A percentile compares a stretch with the other conserved stretches of the same genome.
phyloP scores from a whole-genome alignment of 805 yeast species.

The Saturnispora zaruensis region DNA sequence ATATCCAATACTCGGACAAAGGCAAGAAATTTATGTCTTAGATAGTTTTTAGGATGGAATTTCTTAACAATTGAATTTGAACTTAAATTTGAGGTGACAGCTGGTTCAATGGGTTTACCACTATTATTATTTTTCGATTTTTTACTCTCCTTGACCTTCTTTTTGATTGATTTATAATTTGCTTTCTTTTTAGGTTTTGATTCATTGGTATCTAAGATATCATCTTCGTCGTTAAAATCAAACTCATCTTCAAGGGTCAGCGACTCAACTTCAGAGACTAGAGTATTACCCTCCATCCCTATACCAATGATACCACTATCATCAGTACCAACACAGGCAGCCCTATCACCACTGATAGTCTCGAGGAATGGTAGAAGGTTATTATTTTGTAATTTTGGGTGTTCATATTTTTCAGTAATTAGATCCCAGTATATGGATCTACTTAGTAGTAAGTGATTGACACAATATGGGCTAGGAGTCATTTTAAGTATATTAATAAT shows the following conservation, averaged over 20 bases:
- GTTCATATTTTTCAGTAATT: constrained; percentile 54
- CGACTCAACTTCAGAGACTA: background rate
- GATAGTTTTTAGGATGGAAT: constrained; percentile 3
- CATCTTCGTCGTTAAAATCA: background rate
- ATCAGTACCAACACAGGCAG: constrained; percentile 10
- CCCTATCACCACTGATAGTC: constrained; percentile 16
- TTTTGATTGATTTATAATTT: constrained; percentile 7
- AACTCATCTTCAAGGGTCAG: background rate
- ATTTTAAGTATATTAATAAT: constrained; percentile 32
- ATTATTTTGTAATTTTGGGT: constrained; percentile 54
- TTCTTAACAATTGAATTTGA: constrained; percentile 4
- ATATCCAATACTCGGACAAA: constrained; percentile 63
- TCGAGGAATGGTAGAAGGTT: constrained; percentile 73
- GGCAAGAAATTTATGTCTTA: constrained; percentile 36
- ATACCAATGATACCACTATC: constrained; percentile 9
- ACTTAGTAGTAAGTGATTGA: constrained; percentile 51
- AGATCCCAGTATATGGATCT: constrained; percentile 51
- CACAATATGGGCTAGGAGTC: constrained; percentile 30
- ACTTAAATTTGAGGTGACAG: background rate
- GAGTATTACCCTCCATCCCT: constrained; percentile 7
- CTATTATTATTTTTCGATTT: background rate
- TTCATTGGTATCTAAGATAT: background rate
- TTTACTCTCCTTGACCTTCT: background rate
- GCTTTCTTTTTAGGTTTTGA: constrained; percentile 1
- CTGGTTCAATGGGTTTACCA: background rate